Evolutionary conservation across 2,329 filamentous ascomycete genomes (phyloP).

Genomic region (Fusarium sp.): DNA sequence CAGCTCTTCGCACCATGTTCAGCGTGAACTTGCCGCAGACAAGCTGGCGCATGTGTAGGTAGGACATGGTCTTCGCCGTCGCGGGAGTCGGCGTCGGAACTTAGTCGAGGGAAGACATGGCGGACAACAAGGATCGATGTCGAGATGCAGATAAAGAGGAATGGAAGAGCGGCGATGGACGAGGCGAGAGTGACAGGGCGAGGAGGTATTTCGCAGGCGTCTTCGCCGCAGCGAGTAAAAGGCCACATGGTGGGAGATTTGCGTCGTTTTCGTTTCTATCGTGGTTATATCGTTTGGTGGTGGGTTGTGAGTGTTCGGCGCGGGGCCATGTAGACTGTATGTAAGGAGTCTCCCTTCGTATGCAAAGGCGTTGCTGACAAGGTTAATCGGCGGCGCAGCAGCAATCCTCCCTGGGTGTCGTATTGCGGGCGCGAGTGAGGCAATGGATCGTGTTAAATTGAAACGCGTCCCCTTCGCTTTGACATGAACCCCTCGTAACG

Average conservation of each 20-base stretch:
- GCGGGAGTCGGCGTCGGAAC: slow-evolving; percentile 61
- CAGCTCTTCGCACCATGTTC: slow-evolving; percentile 67
- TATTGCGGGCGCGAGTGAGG: slow-evolving; percentile 1
- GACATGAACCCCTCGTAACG: slow-evolving; percentile 18
- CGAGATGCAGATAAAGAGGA: slow-evolving; percentile 75
- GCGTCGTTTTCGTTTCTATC: not conserved
- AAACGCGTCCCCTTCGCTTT: slow-evolving; percentile 7
- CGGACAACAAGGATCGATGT: slow-evolving; percentile 73
- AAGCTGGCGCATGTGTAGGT: slow-evolving; percentile 70
- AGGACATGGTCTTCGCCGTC: slow-evolving; percentile 72
- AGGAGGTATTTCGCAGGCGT: slow-evolving; percentile 65
- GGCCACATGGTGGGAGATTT: slow-evolving; percentile 52
- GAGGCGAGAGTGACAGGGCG: slow-evolving; percentile 57
- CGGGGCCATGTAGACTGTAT: slow-evolving; percentile 11
- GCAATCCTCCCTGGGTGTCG: slow-evolving; percentile 19
- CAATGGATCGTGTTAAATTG: slow-evolving; percentile 14
- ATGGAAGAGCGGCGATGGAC: slow-evolving; percentile 74
- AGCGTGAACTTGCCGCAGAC: slow-evolving; percentile 68
- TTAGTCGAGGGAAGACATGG: slow-evolving; percentile 79
- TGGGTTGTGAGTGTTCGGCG: slow-evolving; percentile 9
- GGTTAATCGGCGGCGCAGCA: slow-evolving; percentile 1
- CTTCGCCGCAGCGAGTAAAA: slow-evolving; percentile 64
- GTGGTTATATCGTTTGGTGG: slow-evolving; percentile 11
- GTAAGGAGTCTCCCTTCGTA: slow-evolving; percentile 1
- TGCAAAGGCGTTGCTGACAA: not conserved